Evolutionary conservation across 306 rosid species (phyloP), one percentile per base, ranked within the genome.

Genomic region (Ammopiptanthus mongolicus): DNA sequence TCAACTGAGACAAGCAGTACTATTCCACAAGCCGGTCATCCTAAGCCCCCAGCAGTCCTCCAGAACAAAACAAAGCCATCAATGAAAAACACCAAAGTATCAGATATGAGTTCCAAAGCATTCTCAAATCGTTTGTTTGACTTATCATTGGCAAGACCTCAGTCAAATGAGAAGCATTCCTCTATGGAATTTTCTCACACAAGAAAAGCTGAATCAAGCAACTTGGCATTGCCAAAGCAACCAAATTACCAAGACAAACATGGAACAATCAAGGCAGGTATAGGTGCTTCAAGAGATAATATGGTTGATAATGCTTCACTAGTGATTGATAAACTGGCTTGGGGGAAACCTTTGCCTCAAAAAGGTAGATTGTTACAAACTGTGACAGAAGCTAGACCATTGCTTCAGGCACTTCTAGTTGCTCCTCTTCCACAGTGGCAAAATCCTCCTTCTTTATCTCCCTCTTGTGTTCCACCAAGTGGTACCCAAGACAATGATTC

Each of bases 371-470:
- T 88, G 41, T 59, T 74, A 34, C 74, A 71, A 81, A 80, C 79
- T 81, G 90, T 84, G 1, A 22, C 85, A 53, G 86, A 78, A 48
- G 73, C 81, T 56, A 84, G 85, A 6, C 88, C 90, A 15, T 64
- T 88, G 76, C 90, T 88, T 75, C 81, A 84, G 36, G 77, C 93
- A 65, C 87, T 88, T 62, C 76, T 80, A 14, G 33, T 80, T 71
- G 79, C 81, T 3, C 85, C 90, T 9, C 70, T 59, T 58, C 89
- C 86, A 0, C 67, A 50, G 14, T 78, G 90, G 93, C 69, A 37
- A 70, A 86, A 74, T 13, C 88, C 87, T 64, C 84, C 84, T 22
- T 29, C 74, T 51, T 50, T 50, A 1, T 68, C 73, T 61, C 67
- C 60, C 33, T 6, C 65, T 58, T 15, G 34, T 34, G 9, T 25